phyloP scores from a whole-genome alignment of 1,284 basidiomycete genomes.

The Thecaphora thlaspeos region DNA sequence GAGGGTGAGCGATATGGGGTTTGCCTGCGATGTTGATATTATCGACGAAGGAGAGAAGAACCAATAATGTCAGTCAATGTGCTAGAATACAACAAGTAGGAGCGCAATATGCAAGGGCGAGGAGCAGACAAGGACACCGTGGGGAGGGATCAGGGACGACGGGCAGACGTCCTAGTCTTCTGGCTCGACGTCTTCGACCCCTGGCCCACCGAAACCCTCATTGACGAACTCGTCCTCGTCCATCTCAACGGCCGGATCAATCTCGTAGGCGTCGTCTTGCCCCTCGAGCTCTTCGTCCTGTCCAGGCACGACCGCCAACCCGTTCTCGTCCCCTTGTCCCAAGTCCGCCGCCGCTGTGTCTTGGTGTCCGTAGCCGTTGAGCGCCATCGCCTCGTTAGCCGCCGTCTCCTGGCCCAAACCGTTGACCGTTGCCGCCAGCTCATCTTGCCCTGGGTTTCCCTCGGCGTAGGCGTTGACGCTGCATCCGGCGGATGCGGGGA shows the following conservation, averaged over 20 bases:
- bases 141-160: too few species aligned
- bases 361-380: slow-evolving; percentile 1
- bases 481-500: slow-evolving; percentile 13
- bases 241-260: slow-evolving; percentile 46
- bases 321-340: slow-evolving; percentile 29
- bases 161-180: slow-evolving; percentile 26
- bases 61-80: too few species aligned
- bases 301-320: slow-evolving; percentile 34
- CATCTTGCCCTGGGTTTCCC: neutral
- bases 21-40: too few species aligned
- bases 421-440: neutral
- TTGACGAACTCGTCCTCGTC: slow-evolving; percentile 46
- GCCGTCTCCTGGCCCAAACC: neutral
- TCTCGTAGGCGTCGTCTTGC: slow-evolving; percentile 47
- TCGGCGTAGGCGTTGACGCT: slow-evolving; percentile 17
- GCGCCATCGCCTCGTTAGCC: neutral
- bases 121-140: too few species aligned
- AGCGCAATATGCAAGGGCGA: too few species aligned
- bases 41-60: too few species aligned
- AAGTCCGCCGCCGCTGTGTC: slow-evolving; percentile 24
- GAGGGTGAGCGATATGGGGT: too few species aligned
- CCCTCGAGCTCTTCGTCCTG: slow-evolving; percentile 30
- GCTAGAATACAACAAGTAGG: slow-evolving; percentile 12
- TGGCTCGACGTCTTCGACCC: slow-evolving; percentile 58
- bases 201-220: slow-evolving; percentile 22